phyloP scores from a whole-genome alignment of 2,329 filamentous ascomycete species.

The Ascosphaera apis region DNA sequence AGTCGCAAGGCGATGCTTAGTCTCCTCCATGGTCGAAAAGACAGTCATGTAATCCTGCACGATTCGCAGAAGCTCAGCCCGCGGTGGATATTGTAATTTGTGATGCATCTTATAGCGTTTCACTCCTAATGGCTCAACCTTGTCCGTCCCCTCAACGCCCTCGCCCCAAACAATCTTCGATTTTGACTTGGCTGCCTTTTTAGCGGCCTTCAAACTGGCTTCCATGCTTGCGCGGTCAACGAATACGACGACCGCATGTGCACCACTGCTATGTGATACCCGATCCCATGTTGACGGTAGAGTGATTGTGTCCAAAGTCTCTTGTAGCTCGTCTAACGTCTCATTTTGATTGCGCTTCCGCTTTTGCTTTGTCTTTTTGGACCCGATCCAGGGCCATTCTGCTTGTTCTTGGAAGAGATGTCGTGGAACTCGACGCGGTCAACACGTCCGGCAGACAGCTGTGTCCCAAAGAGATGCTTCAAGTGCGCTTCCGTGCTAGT shows the following conservation, averaged over 20 bases:
- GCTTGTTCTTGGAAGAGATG: conserved; percentile 15
- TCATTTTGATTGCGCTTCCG: conserved; percentile 25
- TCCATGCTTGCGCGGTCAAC: conserved; percentile 64
- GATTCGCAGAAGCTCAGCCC: conserved; percentile 39
- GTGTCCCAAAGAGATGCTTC: conserved; percentile 46
- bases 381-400: conserved; percentile 6
- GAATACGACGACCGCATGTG: conserved; percentile 59
- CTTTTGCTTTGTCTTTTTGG: conserved; percentile 18
- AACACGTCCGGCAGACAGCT: conserved; percentile 57
- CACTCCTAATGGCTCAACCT: conserved; percentile 33
- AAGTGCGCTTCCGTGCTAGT: conserved; percentile 63
- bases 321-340: conserved; percentile 24
- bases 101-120: conserved; percentile 39
- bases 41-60: conserved; percentile 70
- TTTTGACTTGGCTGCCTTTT: conserved; percentile 28
- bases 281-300: conserved; percentile 55
- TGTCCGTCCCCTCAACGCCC: conserved; percentile 27
- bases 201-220: conserved; percentile 51
- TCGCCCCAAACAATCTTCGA: conserved; percentile 41
- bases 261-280: conserved; percentile 46
- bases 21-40: conserved; percentile 46
- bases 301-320: conserved; percentile 33
- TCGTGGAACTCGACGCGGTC: conserved; percentile 55
- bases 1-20: conserved; percentile 38
- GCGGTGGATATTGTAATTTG: conserved; percentile 46